A percentile compares a stretch with the other conserved stretches of the same genome.
Conservation (phyloP, 352 stramenopile genomes). For the Phytophthora vignae region DNA sequence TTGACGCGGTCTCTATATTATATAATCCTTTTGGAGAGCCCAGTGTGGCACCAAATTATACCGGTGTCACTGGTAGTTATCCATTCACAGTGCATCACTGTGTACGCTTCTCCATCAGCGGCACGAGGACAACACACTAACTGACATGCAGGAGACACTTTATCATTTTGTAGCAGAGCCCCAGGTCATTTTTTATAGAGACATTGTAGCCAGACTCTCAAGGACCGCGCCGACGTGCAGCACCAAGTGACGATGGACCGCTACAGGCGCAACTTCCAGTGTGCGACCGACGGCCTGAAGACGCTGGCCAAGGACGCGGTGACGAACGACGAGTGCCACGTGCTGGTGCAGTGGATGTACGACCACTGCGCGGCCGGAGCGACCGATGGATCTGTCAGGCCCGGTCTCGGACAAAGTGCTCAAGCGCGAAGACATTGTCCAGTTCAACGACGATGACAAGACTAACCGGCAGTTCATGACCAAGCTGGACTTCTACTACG, state of each 20-base stretch:
- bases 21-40: too few relatives aligned
- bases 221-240: conserved; percentile 31
- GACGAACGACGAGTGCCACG: conserved; percentile 34
- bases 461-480: conserved; percentile 40
- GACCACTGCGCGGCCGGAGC: conserved; percentile 28
- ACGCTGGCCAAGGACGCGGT: conserved; percentile 40
- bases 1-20: too few relatives aligned
- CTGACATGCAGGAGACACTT: too few relatives aligned
- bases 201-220: conserved; percentile 14
- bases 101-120: too few relatives aligned
- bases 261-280: conserved; percentile 45
- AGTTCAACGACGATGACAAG: conserved; percentile 9
- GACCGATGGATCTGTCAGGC: background rate
- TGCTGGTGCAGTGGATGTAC: conserved; percentile 45
- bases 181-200: too few relatives aligned
- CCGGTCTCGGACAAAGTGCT: too few relatives aligned
- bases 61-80: too few relatives aligned
- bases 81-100: too few relatives aligned
- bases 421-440: background rate
- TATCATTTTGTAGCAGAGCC: too few relatives aligned
- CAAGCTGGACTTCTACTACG: conserved; percentile 54
- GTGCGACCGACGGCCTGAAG: conserved; percentile 35
- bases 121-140: too few relatives aligned
- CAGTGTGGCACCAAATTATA: too few relatives aligned
- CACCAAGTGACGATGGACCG: conserved; percentile 35